Evolutionary conservation across 768 basidiomycete genomes (phyloP), one percentile per base, ranked within the genome.

Genomic region (Holtermanniella nyarrowii): DNA sequence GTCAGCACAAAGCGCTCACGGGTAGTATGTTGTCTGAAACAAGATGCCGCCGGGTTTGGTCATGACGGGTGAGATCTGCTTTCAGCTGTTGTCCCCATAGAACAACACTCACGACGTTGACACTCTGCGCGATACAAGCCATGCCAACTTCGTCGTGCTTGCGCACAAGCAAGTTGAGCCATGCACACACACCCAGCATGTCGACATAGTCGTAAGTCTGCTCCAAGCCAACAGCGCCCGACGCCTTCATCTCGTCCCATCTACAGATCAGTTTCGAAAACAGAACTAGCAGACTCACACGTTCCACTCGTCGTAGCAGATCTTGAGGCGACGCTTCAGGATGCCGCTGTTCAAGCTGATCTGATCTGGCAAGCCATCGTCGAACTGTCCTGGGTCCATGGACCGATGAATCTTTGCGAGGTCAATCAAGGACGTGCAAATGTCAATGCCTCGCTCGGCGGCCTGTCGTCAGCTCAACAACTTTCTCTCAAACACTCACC

Each of bases 91-190:
- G 7, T 39, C 24, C 12, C 21, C 23, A 26, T 50, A 25, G 14
- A n/a, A 22, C 44, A 46, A 4, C 13, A 69, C 68, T 53, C 44
- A 71, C 67, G 2, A 69, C 69, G 50, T 71, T 71, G 42, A 73
- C 77, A 47, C 65, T 77, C 74, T 82, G 81, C 3, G 81, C 80
- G 42, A 81, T 76, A 59, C 80, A 81, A 1, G 80, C 80, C 44
- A 81, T 79, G 54, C 78, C 78, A 42, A 81, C 77, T 5, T 80
- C 72, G 57, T 80, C 77, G 3, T 79, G 77, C 46, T 82, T 78
- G 16, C 80, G 74, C 4, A 81, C 75, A 54, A 82, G 78, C 3
- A 80, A 76, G 59, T 81, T 81, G 48, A 82, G 66, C 79, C 80
- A 82, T 7, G 78, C 72, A 2, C 77, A 78, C 46, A 82, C 79